Conservation (phyloP, 805 yeast species). For the Saccharomycopsis sp. region DNA sequence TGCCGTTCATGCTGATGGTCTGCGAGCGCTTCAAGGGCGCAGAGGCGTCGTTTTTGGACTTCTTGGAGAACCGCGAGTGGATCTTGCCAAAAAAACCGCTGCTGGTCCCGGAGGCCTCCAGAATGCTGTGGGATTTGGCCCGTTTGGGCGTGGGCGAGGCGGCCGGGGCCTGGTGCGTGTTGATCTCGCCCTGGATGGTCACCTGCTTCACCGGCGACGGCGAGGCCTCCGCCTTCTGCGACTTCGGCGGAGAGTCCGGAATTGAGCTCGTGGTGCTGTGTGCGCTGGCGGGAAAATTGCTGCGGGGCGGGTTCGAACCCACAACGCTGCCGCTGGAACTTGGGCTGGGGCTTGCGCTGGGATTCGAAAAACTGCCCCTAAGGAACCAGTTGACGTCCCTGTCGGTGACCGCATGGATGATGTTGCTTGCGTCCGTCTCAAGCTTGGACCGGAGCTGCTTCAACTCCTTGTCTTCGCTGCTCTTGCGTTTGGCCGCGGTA, state of each 20-base stretch:
- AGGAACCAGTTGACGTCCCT: slow-evolving; percentile 48
- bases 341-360: not conserved
- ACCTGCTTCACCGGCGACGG: not conserved
- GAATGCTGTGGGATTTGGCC: slow-evolving; percentile 11
- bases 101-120: not conserved
- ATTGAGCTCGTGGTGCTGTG: not conserved
- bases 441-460: slow-evolving; percentile 11
- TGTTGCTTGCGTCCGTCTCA: slow-evolving; percentile 9
- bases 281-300: slow-evolving; percentile 15
- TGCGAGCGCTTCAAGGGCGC: not conserved
- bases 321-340: not conserved
- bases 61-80: slow-evolving; percentile 9
- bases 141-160: not conserved
- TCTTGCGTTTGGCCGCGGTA: not conserved
- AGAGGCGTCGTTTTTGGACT: not conserved
- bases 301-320: not conserved
- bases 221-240: slow-evolving; percentile 4
- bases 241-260: slow-evolving; percentile 3
- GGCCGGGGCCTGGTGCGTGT: not conserved
- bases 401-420: slow-evolving; percentile 30
- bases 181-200: not conserved
- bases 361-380: slow-evolving; percentile 26
- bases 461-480: slow-evolving; percentile 5
- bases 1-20: not conserved
- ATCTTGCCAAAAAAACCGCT: slow-evolving; percentile 16